Conservation (phyloP, 495 filamentous ascomycete species). For the Lentithecium fluviatile region DNA sequence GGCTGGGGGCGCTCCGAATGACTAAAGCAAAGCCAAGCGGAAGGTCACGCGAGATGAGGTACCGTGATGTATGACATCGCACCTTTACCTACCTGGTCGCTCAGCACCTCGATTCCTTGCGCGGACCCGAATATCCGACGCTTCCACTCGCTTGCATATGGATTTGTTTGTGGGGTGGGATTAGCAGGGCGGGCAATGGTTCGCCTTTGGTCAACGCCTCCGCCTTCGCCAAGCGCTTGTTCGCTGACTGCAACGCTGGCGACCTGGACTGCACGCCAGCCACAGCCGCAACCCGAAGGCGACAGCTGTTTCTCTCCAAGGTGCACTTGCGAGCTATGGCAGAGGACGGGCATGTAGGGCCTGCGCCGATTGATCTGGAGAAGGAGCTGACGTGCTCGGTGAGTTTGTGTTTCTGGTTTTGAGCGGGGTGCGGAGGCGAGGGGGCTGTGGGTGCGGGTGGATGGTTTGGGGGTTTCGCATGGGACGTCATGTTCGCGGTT, state of each 20-base stretch:
- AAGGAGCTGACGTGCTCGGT: slow-evolving; percentile 92
- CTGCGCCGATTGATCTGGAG: slow-evolving; percentile 65
- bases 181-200: not conserved
- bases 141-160: no score
- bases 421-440: not conserved
- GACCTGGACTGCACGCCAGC: slow-evolving; percentile 1
- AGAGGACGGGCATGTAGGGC: slow-evolving; percentile 36
- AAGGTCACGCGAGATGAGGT: no score
- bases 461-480: not conserved
- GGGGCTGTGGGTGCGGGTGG: not conserved
- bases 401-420: slow-evolving; percentile 43
- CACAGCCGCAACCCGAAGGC: not conserved
- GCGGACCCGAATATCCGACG: no score
- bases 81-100: no score
- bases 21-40: no score
- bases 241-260: not conserved
- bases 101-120: no score
- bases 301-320: not conserved
- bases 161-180: no score
- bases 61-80: no score
- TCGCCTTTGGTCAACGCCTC: not conserved
- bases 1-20: no score
- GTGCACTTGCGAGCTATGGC: slow-evolving; percentile 36
- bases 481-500: not conserved
- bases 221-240: not conserved